Evolutionary conservation across 805 yeast species (phyloP), one percentile per base, ranked within the genome.

Genomic region (Teunomyces barrocoloradensis): DNA sequence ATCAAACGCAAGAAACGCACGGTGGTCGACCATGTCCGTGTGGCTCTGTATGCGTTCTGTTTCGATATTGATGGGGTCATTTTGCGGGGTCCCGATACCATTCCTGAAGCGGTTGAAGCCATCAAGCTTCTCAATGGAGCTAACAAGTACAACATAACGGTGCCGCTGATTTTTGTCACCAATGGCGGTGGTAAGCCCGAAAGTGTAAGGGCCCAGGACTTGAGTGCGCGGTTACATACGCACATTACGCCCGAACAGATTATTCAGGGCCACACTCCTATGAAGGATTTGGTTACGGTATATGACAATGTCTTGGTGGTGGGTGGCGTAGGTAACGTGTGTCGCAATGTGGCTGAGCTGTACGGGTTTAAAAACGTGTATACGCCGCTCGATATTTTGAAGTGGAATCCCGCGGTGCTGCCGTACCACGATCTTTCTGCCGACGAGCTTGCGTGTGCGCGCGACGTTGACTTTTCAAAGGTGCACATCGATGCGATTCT

Each of bases 181-280:
- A 89, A 89, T 64, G 97, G 97, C 56, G 96, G 96, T 55, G 97
- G 97, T 43, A 81, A 86, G 59, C 85, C 89, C 6, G 97, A 89
- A 64, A 62, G 71, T 47, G 83, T 79, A 7, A 75, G 97, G 56
- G 86, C 92, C 42, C 78, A 76, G 47, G 94, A 88, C 54, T 74
- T 89, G 59, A 73, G 84, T 37, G 73, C 76, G 47, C 71, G 89
- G 53, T 74, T 89, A 52, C 79, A 75, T 17, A 68, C 80, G 34
- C 77, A 77, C 34, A 80, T 89, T 49, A 78, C 84, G 10, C 81
- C 82, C 38, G 89, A 82, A 46, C 96, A 89, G 69, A 86, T 89
- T 49, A 86, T 89, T 57, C 96, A 89, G 67, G 96, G 96, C 51
- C 96, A 89, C 66, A 89, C 97, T 1, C 97, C 97, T 29, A 89